Base-by-base conservation (phyloP, 495 filamentous ascomycete species). In the Thermothielavioides terrestris region DNA sequence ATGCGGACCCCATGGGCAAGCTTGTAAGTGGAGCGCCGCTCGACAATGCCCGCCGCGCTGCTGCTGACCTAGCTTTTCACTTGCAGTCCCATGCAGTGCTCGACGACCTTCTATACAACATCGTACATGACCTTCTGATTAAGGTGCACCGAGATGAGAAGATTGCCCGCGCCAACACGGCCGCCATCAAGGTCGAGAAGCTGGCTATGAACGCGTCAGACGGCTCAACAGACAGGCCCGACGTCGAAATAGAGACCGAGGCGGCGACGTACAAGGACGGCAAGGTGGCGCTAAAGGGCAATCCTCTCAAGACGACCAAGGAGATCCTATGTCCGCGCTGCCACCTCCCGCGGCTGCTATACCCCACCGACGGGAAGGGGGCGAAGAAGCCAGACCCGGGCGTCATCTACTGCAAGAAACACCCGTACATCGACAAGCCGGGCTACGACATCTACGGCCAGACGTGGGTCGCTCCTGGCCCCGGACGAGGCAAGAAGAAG, bases 401-500 rank as follows among this genome's bases (percentile, higher is more conserved):
- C 54, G 67, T 77, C 55, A 72, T 78, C 64, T 94, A 90, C 67
- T 94, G 88, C 73, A 81, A 81, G 57, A 82, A 79, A 49, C 81
- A 81, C 42, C 86, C 88, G 10, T 82, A 82, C 66, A 81, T 86
- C 58, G 77, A 78, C 46, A 78, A 81, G 58, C 78, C 82, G 2
- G 84, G 85, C 44, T 82, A 82, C 66, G 88, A 94, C 60, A 84
- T 91, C 35, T 88, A 92, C 61, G 87, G 86, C 42, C 88, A 89
- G 59, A 82, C 81, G 9, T 92, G 71, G 68, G 68, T 77, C 22
- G 65, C 65, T 26, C 69, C 69, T 7, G 75, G 75, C 2, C 75
- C 76, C 1, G 76, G 75, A 3, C 63, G 74, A 38, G 75, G 76
- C 46, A 77, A 80, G 66, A 80, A 80, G 63, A 78, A 80, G 67